Evolutionary conservation across 2,329 filamentous ascomycete genomes (phyloP).

Genomic region (Paramyrothecium sp.): DNA sequence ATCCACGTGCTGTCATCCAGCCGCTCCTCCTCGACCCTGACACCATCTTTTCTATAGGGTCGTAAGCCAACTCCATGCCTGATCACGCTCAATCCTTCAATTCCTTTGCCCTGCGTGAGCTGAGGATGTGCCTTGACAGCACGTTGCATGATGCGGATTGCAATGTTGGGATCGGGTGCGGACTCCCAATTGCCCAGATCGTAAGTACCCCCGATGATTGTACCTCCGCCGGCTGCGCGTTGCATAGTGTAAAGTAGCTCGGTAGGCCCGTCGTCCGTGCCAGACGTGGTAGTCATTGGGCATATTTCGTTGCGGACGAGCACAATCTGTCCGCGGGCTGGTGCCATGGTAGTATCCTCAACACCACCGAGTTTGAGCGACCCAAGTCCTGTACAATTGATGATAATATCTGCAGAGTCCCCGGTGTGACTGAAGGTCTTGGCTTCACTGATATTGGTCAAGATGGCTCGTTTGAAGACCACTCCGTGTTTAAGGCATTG

Average conservation of each 20-base stretch:
- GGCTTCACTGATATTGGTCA: conserved; percentile 62
- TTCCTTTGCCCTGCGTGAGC: conserved; percentile 58
- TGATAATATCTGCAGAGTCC: conserved; percentile 54
- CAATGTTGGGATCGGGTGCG: conserved; percentile 68
- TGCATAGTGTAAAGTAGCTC: conserved; percentile 76
- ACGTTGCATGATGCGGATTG: conserved; percentile 73
- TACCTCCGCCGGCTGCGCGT: conserved; percentile 68
- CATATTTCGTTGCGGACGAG: conserved; percentile 71
- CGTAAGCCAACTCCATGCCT: conserved; percentile 77
- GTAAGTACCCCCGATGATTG: conserved; percentile 74
- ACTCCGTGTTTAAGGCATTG: conserved; percentile 64
- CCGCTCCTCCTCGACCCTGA: conserved; percentile 66
- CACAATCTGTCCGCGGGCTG: conserved; percentile 70
- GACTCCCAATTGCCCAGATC: conserved; percentile 72
- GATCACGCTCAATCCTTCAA: conserved; percentile 68
- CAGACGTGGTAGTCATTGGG: conserved; percentile 62
- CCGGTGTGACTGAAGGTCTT: conserved; percentile 54
- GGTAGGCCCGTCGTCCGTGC: conserved; percentile 66
- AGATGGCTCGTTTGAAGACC: conserved; percentile 47
- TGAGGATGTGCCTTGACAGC: conserved; percentile 58
- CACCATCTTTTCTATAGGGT: conserved; percentile 67
- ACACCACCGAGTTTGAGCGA: conserved; percentile 68
- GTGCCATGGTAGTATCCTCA: conserved; percentile 60
- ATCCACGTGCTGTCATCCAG: conserved; percentile 31
- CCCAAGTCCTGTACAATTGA: conserved; percentile 70